These are phyloP conservation scores for Triticum dicoccoides DNA, from an alignment of 176 grass and related monocot genomes.

Conservation along the genomic window DNA sequence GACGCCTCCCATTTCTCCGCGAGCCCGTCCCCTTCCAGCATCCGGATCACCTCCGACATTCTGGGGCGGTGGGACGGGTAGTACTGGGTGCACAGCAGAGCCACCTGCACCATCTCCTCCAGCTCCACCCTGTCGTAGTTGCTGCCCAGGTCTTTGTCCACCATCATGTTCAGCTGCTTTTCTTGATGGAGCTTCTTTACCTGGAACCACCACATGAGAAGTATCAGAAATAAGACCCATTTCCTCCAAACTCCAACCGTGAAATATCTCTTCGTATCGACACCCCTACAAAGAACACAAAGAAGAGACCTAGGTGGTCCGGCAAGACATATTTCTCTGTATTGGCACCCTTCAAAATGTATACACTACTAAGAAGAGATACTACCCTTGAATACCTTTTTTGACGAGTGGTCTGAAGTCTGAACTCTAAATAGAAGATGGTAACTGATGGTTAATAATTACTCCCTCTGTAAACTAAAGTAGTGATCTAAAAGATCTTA, in stretches of 20 bases:
- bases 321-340: too few relatives aligned
- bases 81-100: constrained; percentile 85
- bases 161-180: constrained; percentile 77
- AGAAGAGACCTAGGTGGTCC: too few relatives aligned
- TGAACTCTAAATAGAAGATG: neutral
- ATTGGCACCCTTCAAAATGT: too few relatives aligned
- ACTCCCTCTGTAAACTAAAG: too few relatives aligned
- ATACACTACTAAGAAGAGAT: neutral
- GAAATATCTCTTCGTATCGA: too few relatives aligned
- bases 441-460: neutral
- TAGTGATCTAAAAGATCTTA: too few relatives aligned
- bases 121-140: constrained; percentile 75
- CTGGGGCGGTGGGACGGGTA: constrained; percentile 76
- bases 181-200: constrained; percentile 95
- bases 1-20: constrained; percentile 96
- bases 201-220: constrained; percentile 26
- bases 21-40: constrained; percentile 91
- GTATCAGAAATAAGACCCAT: neutral
- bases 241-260: too few relatives aligned
- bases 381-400: neutral
- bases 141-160: constrained; percentile 75
- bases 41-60: constrained; percentile 93
- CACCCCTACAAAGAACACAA: too few relatives aligned
- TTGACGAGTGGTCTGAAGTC: neutral
- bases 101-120: constrained; percentile 92